A percentile compares a stretch with the other conserved stretches of the same genome.
These are phyloP conservation scores for Seiridium unicorne DNA, from an alignment of 2,329 filamentous ascomycete species.

Conservation along the genomic window DNA sequence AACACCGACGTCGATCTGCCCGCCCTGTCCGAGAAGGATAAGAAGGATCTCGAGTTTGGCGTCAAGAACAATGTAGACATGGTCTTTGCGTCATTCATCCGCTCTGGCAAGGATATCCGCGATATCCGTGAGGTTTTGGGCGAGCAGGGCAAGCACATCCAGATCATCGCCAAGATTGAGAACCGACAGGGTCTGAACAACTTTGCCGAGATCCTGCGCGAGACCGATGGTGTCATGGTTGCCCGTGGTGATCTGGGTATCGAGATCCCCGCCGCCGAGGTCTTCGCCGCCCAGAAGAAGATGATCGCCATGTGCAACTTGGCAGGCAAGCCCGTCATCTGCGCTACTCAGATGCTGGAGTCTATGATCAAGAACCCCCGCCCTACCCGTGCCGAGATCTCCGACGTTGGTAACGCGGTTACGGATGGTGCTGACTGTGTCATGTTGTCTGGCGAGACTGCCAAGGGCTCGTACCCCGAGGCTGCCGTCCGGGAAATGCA, in stretches of 20 bases:
- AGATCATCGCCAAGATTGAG: conserved; percentile 99
- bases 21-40: conserved; percentile 96
- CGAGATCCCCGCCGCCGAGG: conserved; percentile 96
- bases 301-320: conserved; percentile 99
- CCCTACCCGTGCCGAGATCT: conserved; percentile 96
- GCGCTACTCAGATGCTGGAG: conserved; percentile 99
- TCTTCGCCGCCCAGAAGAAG: conserved; percentile 99
- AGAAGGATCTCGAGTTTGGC: conserved; percentile 88
- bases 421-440: conserved; percentile 98
- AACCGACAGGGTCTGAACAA: conserved; percentile 99
- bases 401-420: conserved; percentile 96
- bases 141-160: conserved; percentile 89
- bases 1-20: conserved; percentile 98
- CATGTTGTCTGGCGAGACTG: conserved; percentile 98
- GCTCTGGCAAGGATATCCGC: conserved; percentile 84
- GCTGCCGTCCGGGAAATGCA: conserved; percentile 98
- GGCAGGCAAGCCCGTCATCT: conserved; percentile 97
- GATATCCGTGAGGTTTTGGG: conserved; percentile 91
- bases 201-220: conserved; percentile 93
- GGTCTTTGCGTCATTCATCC: conserved; percentile 98
- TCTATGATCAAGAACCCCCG: conserved; percentile 99
- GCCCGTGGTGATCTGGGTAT: conserved; percentile 98
- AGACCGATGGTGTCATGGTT: conserved; percentile 99
- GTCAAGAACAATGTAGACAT: conserved; percentile 99
- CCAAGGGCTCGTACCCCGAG: conserved; percentile 92